Conservation (phyloP, 2,329 filamentous ascomycete genomes). For the Hortaea sp. region DNA sequence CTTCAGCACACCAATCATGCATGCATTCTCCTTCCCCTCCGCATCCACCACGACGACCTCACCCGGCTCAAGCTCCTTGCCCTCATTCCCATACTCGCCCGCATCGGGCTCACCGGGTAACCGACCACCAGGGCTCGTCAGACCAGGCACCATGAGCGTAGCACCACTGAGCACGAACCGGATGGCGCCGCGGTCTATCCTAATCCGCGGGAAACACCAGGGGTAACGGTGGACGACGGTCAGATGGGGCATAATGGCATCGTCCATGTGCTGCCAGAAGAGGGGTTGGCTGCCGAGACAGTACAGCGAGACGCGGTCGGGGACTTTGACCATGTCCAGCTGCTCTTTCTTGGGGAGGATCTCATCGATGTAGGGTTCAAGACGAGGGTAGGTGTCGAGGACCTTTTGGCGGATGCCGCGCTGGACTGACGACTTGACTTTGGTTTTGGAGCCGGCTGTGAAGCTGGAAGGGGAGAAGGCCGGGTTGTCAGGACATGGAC, state of each 20-base stretch:
- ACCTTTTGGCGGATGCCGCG: constrained; percentile 75
- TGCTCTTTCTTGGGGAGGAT: constrained; percentile 92
- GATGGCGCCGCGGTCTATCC: constrained; percentile 92
- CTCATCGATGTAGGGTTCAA: constrained; percentile 82
- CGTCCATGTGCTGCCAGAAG: constrained; percentile 80
- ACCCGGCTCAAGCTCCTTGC: constrained; percentile 66
- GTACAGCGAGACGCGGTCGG: constrained; percentile 84
- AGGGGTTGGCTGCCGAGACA: constrained; percentile 66
- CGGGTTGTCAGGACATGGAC: not conserved
- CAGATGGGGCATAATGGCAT: constrained; percentile 76
- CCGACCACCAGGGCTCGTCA: constrained; percentile 74
- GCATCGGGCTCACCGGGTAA: constrained; percentile 51
- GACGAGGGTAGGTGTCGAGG: constrained; percentile 72
- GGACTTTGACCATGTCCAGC: constrained; percentile 83
- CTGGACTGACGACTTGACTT: constrained; percentile 95
- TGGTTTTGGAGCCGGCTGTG: constrained; percentile 70
- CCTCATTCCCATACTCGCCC: constrained; percentile 35
- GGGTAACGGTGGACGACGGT: constrained; percentile 85
- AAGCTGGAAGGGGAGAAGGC: constrained; percentile 44
- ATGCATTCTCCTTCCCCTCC: constrained; percentile 88
- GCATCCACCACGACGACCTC: constrained; percentile 81
- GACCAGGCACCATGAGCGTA: constrained; percentile 87
- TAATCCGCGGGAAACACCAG: constrained; percentile 67
- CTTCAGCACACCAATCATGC: constrained; percentile 75
- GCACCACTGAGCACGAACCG: constrained; percentile 91